Evolutionary conservation across 352 stramenopile genomes (phyloP).

Genomic region (Phytophthora tubulina): DNA sequence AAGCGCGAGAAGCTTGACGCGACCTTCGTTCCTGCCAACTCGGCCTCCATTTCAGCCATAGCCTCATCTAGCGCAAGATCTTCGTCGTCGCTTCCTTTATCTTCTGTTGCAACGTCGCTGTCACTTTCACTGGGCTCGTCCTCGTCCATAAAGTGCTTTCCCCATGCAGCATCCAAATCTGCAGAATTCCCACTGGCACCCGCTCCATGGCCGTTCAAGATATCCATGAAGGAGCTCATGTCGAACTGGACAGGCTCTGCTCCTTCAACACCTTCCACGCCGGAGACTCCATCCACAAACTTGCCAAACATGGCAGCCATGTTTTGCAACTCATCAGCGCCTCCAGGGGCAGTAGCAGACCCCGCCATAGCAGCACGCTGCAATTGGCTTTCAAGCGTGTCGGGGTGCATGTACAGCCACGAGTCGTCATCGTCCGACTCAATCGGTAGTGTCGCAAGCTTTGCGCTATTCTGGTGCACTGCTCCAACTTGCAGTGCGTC

Average conservation of each 20-base stretch:
- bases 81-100: constrained; percentile 40
- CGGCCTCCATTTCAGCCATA: constrained; percentile 84
- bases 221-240: constrained; percentile 72
- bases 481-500: constrained; percentile 19
- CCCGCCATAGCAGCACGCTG: constrained; percentile 36
- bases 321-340: constrained; percentile 70
- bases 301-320: constrained; percentile 83
- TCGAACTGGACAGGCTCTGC: constrained; percentile 69
- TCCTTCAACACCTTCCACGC: constrained; percentile 72
- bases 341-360: constrained; percentile 30
- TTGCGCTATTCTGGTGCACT: background rate
- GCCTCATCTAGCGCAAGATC: constrained; percentile 57
- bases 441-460: constrained; percentile 17
- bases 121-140: constrained; percentile 32
- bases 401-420: constrained; percentile 82
- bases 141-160: constrained; percentile 40
- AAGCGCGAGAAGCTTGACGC: constrained; percentile 64
- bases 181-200: background rate
- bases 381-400: constrained; percentile 78
- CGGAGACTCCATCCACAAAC: constrained; percentile 72
- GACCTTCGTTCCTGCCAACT: constrained; percentile 65
- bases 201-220: constrained; percentile 50
- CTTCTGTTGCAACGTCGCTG: constrained; percentile 46
- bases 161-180: constrained; percentile 29
- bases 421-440: constrained; percentile 72